Percentiles rank a stretch among this genome's conserved stretches.
phyloP scores from a whole-genome alignment of 306 rosid species.

The Gastrolobium bilobum region DNA sequence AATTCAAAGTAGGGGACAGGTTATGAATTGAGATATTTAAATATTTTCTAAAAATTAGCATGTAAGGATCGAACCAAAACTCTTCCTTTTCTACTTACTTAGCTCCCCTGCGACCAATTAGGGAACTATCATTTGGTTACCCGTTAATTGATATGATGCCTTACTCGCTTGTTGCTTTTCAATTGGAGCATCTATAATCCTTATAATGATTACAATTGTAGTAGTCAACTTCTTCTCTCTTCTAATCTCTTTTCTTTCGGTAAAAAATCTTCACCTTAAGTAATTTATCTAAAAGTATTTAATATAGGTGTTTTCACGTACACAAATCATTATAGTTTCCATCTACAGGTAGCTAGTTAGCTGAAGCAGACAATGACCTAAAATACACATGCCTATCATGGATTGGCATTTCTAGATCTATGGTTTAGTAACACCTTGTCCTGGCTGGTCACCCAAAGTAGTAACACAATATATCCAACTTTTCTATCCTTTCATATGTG shows the following conservation, averaged over 20 bases:
- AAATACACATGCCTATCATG: not conserved
- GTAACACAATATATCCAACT: conserved; percentile 24
- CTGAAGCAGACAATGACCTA: conserved; percentile 28
- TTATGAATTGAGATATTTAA: too few species aligned
- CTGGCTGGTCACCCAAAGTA: conserved; percentile 50
- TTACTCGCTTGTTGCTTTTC: conserved; percentile 1
- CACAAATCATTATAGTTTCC: not conserved
- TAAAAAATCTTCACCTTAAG: not conserved
- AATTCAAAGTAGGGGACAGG: too few species aligned
- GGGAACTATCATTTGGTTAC: not conserved
- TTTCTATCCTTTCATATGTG: conserved; percentile 7
- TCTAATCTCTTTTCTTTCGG: not conserved
- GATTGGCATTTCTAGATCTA: conserved; percentile 12
- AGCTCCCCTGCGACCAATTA: too few species aligned
- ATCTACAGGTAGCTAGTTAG: not conserved
- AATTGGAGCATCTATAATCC: not conserved
- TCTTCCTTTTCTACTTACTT: too few species aligned
- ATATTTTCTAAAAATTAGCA: too few species aligned
- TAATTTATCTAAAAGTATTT: not conserved
- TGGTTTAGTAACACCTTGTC: conserved; percentile 19
- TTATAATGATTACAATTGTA: not conserved
- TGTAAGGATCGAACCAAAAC: too few species aligned
- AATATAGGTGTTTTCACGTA: not conserved
- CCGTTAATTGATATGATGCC: not conserved
- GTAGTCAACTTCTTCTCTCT: not conserved